Evolutionary conservation across 2,329 filamentous ascomycete species (phyloP).

Genomic region (Lasiodiplodia sp.): DNA sequence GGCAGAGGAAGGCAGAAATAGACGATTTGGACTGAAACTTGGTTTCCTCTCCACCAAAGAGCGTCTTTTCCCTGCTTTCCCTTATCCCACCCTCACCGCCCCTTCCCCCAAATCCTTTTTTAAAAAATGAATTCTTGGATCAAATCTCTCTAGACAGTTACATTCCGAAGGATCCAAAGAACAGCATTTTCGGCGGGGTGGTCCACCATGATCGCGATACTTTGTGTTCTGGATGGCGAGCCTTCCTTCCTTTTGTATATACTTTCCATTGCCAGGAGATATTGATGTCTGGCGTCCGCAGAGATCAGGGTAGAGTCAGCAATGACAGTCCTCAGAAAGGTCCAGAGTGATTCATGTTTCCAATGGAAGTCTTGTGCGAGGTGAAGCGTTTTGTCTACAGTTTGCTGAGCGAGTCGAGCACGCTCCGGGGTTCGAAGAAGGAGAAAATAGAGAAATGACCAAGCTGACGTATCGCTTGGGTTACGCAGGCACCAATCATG

Average conservation of each 20-base stretch:
- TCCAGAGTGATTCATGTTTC: conserved; percentile 44
- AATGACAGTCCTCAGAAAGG: conserved; percentile 39
- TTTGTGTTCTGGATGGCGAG: neutral
- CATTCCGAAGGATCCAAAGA: conserved; percentile 11
- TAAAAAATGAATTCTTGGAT: neutral
- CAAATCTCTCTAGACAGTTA: neutral
- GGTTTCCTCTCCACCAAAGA: too few relatives aligned
- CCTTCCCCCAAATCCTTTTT: too few relatives aligned
- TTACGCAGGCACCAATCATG: conserved; percentile 44
- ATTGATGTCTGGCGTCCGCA: neutral
- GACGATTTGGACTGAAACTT: neutral
- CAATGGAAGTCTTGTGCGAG: conserved; percentile 37
- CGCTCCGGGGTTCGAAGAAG: conserved; percentile 33
- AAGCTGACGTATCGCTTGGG: conserved; percentile 47
- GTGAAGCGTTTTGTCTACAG: conserved; percentile 38
- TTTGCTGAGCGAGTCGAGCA: conserved; percentile 26
- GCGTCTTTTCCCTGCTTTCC: neutral
- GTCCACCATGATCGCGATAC: neutral
- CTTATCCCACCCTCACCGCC: too few relatives aligned
- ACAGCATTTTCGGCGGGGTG: conserved; percentile 11
- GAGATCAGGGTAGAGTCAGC: conserved; percentile 13
- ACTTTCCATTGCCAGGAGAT: neutral
- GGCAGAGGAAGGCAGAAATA: neutral
- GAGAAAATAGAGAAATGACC: conserved; percentile 43
- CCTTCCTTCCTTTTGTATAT: neutral